Conservation (phyloP, 495 filamentous ascomycete genomes). For the Aspergillus olivimuriae region DNA sequence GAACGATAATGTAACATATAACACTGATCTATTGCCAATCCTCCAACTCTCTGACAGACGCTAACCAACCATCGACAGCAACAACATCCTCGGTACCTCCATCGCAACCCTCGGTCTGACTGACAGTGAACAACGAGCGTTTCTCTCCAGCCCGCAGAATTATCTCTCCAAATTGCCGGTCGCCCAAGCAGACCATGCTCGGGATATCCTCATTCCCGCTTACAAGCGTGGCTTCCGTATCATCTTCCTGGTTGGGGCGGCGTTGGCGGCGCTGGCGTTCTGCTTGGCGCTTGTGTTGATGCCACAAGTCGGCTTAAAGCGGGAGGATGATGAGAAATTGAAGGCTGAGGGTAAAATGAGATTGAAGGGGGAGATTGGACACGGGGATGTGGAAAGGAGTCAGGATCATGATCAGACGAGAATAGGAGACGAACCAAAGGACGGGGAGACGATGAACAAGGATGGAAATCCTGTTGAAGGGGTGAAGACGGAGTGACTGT, state of each 20-base stretch:
- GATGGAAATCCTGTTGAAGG: too few species aligned
- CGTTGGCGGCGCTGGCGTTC: slow-evolving; percentile 40
- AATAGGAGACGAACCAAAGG: not conserved
- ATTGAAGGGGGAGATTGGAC: slow-evolving; percentile 13
- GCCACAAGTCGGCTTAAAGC: slow-evolving; percentile 38
- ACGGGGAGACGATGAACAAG: too few species aligned
- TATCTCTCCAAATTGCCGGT: slow-evolving; percentile 23
- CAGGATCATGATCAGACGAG: not conserved
- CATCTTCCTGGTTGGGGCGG: slow-evolving; percentile 44
- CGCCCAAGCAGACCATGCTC: slow-evolving; percentile 29
- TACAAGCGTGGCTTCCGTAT: slow-evolving; percentile 45
- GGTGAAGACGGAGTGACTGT: too few species aligned
- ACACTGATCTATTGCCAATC: too few species aligned
- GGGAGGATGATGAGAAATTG: slow-evolving; percentile 40
- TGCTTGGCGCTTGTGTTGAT: slow-evolving; percentile 38
- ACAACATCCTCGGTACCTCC: slow-evolving; percentile 36
- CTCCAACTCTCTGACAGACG: too few species aligned
- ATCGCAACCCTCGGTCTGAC: slow-evolving; percentile 26
- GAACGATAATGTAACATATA: slow-evolving; percentile 40
- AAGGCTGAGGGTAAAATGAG: slow-evolving; percentile 39
- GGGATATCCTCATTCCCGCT: slow-evolving; percentile 34
- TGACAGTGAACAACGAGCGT: slow-evolving; percentile 19
- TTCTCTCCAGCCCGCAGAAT: slow-evolving; percentile 24
- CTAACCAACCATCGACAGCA: too few species aligned
- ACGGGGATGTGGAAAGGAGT: slow-evolving; percentile 2